Conservation (phyloP, 768 basidiomycete genomes). For the Boletus rex-veris region DNA sequence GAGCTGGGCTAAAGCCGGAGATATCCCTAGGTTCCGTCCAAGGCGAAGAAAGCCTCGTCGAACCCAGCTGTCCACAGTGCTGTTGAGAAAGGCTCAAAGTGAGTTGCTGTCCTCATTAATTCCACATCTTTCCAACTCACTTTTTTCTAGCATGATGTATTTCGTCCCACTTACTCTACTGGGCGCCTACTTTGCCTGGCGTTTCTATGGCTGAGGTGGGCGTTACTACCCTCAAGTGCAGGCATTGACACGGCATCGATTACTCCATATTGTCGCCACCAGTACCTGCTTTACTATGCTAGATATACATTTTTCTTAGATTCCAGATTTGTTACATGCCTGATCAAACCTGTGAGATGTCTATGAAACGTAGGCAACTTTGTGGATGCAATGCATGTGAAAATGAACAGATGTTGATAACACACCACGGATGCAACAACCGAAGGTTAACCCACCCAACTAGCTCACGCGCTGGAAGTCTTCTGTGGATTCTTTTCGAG, state of each 20-base stretch:
- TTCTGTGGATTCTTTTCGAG: conserved; percentile 18
- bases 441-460: not conserved
- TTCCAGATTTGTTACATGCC: not conserved
- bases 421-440: not conserved
- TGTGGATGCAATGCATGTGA: not conserved
- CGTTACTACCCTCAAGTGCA: not conserved
- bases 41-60: conserved; percentile 48
- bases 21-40: conserved; percentile 43
- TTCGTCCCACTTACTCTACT: conserved; percentile 76
- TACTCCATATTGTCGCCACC: conserved; percentile 11
- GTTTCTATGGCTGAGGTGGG: conserved; percentile 51
- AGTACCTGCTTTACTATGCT: conserved; percentile 14
- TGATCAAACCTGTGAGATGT: not conserved
- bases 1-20: not conserved
- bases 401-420: not conserved
- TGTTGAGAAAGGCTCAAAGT: conserved; percentile 70
- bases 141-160: conserved; percentile 63
- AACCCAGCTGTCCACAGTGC: conserved; percentile 39
- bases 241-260: not conserved
- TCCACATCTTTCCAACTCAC: not conserved
- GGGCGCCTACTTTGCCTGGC: conserved; percentile 86
- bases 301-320: conserved; percentile 15
- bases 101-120: conserved; percentile 23
- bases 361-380: not conserved
- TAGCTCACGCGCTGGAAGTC: not conserved